A percentile compares a stretch with the other conserved stretches of the same genome.
Conservation (phyloP, 805 yeast genomes). For the Wickerhamiella kazuoi region DNA sequence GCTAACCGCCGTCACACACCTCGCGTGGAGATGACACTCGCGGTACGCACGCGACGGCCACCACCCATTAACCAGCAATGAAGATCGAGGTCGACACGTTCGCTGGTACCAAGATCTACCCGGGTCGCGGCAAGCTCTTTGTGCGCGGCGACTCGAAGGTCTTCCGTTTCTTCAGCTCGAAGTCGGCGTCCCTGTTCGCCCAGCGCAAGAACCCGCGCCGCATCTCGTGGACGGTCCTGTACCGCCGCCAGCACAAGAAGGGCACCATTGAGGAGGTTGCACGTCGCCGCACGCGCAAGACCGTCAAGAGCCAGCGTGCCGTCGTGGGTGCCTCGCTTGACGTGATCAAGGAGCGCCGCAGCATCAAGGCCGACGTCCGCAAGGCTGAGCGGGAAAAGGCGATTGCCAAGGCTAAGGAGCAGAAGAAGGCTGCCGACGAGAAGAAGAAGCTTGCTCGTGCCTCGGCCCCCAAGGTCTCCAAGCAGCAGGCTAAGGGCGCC, state of each 20-base stretch:
- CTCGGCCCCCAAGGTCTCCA: conserved; percentile 45
- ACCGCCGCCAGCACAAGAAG: conserved; percentile 99
- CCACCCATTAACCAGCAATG: conserved; percentile 32
- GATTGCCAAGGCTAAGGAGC: conserved; percentile 34
- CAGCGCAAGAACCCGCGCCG: conserved; percentile 99
- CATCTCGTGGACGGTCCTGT: conserved; percentile 97
- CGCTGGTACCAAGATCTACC: conserved; percentile 99
- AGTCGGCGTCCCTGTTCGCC: conserved; percentile 93
- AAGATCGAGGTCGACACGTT: conserved; percentile 99
- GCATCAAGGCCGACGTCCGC: conserved; percentile 91
- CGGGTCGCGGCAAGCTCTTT: conserved; percentile 98
- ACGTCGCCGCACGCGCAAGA: conserved; percentile 93
- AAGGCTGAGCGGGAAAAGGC: conserved; percentile 93
- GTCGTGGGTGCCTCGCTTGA: conserved; percentile 99
- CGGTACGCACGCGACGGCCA: too few species aligned
- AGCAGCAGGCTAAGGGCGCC: conserved; percentile 96
- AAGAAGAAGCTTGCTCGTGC: conserved; percentile 92
- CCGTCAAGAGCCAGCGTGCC: conserved; percentile 97
- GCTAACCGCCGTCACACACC: conserved; percentile 1
- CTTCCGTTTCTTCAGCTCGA: conserved; percentile 97
- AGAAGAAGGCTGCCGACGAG: conserved; percentile 72
- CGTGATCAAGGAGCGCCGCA: conserved; percentile 94
- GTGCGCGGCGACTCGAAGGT: conserved; percentile 99
- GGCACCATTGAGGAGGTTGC: conserved; percentile 97
- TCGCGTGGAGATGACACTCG: too few species aligned